These are phyloP conservation scores for Dothideomycetidae sp. DNA, from an alignment of 2,329 filamentous ascomycete species.

Conservation along the genomic window DNA sequence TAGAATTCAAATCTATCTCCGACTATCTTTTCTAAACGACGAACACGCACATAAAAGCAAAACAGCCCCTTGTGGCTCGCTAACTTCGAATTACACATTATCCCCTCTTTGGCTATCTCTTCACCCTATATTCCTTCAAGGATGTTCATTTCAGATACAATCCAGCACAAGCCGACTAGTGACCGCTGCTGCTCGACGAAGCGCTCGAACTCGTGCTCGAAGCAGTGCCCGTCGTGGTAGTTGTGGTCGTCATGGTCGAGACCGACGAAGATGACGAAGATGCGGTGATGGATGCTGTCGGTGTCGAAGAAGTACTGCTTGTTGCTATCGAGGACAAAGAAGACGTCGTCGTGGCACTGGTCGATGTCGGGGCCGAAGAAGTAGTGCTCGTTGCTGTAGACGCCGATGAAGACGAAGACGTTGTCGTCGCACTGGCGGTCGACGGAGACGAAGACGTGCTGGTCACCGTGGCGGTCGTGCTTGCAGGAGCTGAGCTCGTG, in stretches of 20 bases:
- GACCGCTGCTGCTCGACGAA: background rate
- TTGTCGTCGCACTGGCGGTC: background rate
- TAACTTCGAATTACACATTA: too few species aligned
- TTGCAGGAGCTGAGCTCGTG: too few species aligned
- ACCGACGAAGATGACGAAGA: constrained; percentile 53
- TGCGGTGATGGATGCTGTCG: constrained; percentile 31
- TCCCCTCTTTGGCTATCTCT: too few species aligned
- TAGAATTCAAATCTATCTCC: too few species aligned
- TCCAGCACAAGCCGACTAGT: constrained; percentile 1
- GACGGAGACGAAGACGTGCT: background rate
- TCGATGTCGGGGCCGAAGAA: constrained; percentile 35
- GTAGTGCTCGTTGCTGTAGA: constrained; percentile 59
- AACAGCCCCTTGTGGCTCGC: too few species aligned
- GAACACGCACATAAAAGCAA: too few species aligned
- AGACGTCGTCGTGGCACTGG: constrained; percentile 17
- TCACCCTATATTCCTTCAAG: too few species aligned
- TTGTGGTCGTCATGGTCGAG: constrained; percentile 17
- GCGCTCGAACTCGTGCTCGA: constrained; percentile 6
- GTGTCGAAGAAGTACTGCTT: constrained; percentile 15
- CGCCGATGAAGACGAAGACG: constrained; percentile 36
- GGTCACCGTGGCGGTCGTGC: too few species aligned
- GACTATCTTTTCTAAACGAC: too few species aligned
- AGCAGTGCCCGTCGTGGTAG: constrained; percentile 1
- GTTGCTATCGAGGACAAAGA: constrained; percentile 12
- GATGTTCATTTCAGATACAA: too few species aligned